phyloP scores from a whole-genome alignment of 2,329 filamentous ascomycete species.

The Phoma sp. region DNA sequence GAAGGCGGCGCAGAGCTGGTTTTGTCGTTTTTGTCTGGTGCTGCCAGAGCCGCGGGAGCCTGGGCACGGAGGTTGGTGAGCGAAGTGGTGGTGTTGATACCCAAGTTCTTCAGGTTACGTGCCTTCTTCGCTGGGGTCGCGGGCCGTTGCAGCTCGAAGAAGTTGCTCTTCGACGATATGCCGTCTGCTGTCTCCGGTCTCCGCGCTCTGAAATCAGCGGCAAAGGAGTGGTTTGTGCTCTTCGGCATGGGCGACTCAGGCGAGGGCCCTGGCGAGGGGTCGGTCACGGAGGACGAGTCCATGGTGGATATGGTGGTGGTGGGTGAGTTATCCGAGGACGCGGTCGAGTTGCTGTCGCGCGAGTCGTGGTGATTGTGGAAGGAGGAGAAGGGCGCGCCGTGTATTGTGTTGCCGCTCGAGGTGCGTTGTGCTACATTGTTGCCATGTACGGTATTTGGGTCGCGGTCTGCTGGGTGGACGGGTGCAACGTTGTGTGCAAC shows the following conservation, averaged over 20 bases:
- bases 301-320: conserved; percentile 93
- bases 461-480: conserved; percentile 50
- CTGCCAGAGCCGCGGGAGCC: conserved; percentile 61
- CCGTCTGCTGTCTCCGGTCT: conserved; percentile 47
- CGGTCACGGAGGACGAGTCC: conserved; percentile 87
- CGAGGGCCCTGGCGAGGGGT: conserved; percentile 86
- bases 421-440: conserved; percentile 41
- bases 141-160: conserved; percentile 57
- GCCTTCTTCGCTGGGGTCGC: conserved; percentile 67
- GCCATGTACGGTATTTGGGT: conserved; percentile 34
- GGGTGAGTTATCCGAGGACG: conserved; percentile 91
- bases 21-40: conserved; percentile 55
- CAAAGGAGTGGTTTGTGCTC: conserved; percentile 72
- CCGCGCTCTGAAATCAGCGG: conserved; percentile 59
- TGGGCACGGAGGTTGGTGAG: conserved; percentile 54
- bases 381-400: conserved; percentile 45
- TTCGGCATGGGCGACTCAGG: conserved; percentile 86
- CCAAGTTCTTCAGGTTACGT: conserved; percentile 85
- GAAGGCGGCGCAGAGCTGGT: conserved; percentile 70
- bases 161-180: conserved; percentile 58
- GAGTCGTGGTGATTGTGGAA: conserved; percentile 71
- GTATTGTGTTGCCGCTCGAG: conserved; percentile 43
- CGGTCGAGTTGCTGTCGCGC: conserved; percentile 79
- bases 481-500: conserved; percentile 54
- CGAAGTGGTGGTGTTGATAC: conserved; percentile 70